phyloP scores from a whole-genome alignment of 2,329 filamentous ascomycete genomes.

The Epichloe aotearoae region DNA sequence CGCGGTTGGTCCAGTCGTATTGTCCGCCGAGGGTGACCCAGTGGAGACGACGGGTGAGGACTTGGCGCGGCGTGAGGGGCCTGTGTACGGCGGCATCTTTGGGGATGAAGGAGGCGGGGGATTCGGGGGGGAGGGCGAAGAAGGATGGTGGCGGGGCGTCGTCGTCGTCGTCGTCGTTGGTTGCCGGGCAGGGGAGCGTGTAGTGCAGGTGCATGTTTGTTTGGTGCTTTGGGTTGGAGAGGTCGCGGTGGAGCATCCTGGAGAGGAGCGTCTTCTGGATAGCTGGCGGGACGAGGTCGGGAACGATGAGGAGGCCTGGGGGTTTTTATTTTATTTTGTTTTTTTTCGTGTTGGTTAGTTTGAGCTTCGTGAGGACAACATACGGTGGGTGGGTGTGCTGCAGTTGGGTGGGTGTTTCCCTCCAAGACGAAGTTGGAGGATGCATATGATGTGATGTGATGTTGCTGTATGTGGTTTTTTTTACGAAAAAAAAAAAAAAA shows the following conservation, averaged over 20 bases:
- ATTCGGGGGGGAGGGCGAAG: conserved; percentile 36
- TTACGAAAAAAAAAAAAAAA: not conserved
- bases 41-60: conserved; percentile 68
- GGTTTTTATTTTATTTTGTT: not conserved
- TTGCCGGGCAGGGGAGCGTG: conserved; percentile 34
- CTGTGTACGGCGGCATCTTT: conserved; percentile 65
- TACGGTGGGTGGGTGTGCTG: not conserved
- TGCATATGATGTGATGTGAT: not conserved
- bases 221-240: conserved; percentile 59
- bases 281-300: conserved; percentile 54
- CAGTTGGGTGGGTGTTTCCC: not conserved
- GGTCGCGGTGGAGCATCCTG: conserved; percentile 62
- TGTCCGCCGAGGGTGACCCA: conserved; percentile 94
- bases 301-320: conserved; percentile 66
- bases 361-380: too few relatives aligned
- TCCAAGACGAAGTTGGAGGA: not conserved
- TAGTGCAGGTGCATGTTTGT: conserved; percentile 90
- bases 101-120: conserved; percentile 46
- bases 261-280: conserved; percentile 60
- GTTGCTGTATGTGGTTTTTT: too few relatives aligned
- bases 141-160: conserved; percentile 32
- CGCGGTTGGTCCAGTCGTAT: conserved; percentile 87
- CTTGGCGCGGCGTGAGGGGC: conserved; percentile 52
- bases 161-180: conserved; percentile 26
- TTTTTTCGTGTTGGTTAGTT: not conserved